Evolutionary conservation across 371 early-diverging fungal species (phyloP).

Genomic region (Umbelopsis sp.): DNA sequence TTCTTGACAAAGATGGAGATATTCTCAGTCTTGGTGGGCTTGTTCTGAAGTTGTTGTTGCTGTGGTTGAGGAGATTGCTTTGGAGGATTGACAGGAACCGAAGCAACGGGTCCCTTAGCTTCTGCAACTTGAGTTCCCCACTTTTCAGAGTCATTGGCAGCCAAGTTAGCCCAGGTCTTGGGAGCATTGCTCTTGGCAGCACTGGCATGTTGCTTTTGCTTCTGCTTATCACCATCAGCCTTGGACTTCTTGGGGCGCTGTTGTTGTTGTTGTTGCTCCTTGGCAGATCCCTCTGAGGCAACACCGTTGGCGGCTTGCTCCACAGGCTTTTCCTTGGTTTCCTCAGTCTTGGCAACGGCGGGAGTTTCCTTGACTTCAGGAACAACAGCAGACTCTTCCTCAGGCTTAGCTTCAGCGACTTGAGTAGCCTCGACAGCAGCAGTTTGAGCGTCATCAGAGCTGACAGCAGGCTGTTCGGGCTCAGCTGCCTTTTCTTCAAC

Average conservation of each 20-base stretch:
- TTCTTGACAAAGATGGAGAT: constrained; percentile 43
- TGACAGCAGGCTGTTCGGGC: constrained; percentile 4
- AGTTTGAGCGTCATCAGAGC: neutral
- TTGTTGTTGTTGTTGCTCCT: neutral
- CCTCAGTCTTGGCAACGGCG: neutral
- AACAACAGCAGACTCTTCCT: neutral
- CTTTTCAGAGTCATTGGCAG: constrained; percentile 40
- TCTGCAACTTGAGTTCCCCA: constrained; percentile 41
- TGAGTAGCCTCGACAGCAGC: neutral
- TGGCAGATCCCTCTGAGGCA: neutral
- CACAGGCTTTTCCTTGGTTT: neutral
- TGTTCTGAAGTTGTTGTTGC: constrained; percentile 21
- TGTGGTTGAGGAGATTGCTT: constrained; percentile 23
- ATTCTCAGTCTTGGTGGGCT: constrained; percentile 23
- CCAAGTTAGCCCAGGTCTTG: constrained; percentile 58
- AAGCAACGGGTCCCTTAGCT: constrained; percentile 35
- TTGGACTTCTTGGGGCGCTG: constrained; percentile 9
- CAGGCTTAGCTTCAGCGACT: neutral
- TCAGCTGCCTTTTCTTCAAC: constrained; percentile 22
- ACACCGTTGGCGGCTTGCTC: constrained; percentile 7
- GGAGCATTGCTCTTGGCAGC: constrained; percentile 28
- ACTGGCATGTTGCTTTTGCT: constrained; percentile 17
- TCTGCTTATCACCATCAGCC: constrained; percentile 15
- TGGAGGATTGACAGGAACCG: constrained; percentile 22
- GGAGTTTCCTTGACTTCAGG: neutral